A percentile compares a stretch with the other conserved stretches of the same genome.
Evolutionary conservation across 306 rosid species (phyloP).

Genomic region (Trichosanthes cucumerina): DNA sequence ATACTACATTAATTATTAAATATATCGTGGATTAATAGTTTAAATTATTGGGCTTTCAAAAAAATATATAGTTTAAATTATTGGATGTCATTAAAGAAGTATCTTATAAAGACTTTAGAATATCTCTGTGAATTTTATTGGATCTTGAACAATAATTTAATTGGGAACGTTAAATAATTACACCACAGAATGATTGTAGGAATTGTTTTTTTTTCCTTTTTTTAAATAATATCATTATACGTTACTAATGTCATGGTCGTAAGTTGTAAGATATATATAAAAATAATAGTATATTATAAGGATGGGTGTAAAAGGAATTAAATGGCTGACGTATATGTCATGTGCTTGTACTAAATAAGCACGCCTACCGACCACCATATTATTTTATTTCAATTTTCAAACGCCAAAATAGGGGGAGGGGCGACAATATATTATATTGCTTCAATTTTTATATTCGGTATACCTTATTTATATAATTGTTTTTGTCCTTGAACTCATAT

Average conservation of each 20-base stretch:
- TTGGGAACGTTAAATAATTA: neutral
- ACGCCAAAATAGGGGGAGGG: neutral
- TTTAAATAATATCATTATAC: too few species aligned
- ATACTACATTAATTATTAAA: neutral
- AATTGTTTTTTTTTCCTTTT: neutral
- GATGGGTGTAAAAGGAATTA: constrained; percentile 6
- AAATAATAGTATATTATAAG: neutral
- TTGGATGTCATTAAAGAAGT: neutral
- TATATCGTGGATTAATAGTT: neutral
- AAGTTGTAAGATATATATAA: neutral
- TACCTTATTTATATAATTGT: neutral
- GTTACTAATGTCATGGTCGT: neutral
- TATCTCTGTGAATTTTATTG: neutral
- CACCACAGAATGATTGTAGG: neutral
- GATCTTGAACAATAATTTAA: neutral
- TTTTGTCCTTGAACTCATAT: neutral
- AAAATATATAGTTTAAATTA: neutral
- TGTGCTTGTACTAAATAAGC: constrained; percentile 10
- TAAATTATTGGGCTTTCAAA: constrained; percentile 2
- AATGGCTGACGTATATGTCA: constrained; percentile 8
- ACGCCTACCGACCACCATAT: constrained; percentile 9
- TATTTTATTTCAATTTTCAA: neutral
- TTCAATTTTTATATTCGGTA: neutral
- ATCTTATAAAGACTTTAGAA: neutral
- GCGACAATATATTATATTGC: neutral